A percentile compares a stretch with the other conserved stretches of the same genome.
Conservation (phyloP, 1,284 basidiomycete species). For the Pascua sp. region DNA sequence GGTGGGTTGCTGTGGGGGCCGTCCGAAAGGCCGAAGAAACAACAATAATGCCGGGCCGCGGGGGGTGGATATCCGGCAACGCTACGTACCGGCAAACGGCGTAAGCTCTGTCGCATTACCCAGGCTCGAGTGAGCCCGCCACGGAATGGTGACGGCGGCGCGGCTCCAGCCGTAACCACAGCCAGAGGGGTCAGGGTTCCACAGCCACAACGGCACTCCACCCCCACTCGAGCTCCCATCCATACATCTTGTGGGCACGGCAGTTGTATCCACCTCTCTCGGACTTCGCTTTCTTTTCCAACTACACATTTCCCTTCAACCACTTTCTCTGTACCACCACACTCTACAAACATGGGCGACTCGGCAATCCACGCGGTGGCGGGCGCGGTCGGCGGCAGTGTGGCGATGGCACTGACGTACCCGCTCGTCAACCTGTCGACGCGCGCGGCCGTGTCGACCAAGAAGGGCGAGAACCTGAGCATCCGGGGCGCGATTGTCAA, state of each 20-base stretch:
- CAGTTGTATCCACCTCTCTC: background rate
- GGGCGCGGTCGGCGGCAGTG: slow-evolving; percentile 84
- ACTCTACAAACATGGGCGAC: slow-evolving; percentile 53
- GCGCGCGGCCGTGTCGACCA: slow-evolving; percentile 84
- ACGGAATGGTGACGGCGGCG: no score
- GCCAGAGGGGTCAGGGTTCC: background rate
- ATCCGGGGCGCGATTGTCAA: slow-evolving; percentile 57
- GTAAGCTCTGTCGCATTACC: no score
- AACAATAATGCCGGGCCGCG: no score
- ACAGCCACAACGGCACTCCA: background rate
- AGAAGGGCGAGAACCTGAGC: slow-evolving; percentile 52
- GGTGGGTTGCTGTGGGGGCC: no score
- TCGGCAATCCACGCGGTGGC: slow-evolving; percentile 84
- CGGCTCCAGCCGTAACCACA: background rate
- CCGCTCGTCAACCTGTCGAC: slow-evolving; percentile 91
- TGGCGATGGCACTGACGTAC: slow-evolving; percentile 67
- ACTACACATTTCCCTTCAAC: background rate
- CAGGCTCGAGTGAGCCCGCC: no score
- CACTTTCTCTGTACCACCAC: background rate
- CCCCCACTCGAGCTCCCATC: background rate
- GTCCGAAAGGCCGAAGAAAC: no score
- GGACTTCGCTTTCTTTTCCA: background rate
- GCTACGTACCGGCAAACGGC: no score
- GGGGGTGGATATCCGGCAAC: no score
- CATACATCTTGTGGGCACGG: background rate